Base-by-base conservation (phyloP, 306 rosid species). In the Dalbergia cochinchinensis region DNA sequence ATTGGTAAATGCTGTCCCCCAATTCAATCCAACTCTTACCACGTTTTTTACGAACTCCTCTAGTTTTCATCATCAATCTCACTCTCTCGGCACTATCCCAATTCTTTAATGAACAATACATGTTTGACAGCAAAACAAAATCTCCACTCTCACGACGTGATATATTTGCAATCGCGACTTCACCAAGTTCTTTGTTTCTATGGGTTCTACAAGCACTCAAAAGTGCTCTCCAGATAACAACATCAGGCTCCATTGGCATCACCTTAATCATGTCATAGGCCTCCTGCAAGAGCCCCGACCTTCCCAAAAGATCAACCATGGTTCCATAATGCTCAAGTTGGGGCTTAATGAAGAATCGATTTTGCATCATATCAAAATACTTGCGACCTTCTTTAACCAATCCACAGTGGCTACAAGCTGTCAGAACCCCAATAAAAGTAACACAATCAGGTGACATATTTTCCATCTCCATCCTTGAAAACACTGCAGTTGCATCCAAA, bases 21-120 rank as follows among this genome's bases (percentile, higher is more conserved):
- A 88, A 79, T 83, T 92, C 94, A 67, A 87, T 73, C 93, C 94
- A 90, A 72, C 97, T 90, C 83, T 84, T 88, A 33, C 91, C 97
- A 20, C 83, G 71, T 16, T 34, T 87, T 85, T 92, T 92, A 39
- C 68, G 86, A 80, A 92, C 83, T 53, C 97, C 88, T 64, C 80
- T 73, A 64, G 7, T 76, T 74, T 79, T 87, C 92, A 90, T 90
- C 85, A 51, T 48, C 31, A 71, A 84, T 69, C 97, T 86, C 68
- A 92, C 89, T 73, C 81, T 86, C 86, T 88, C 91, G 57, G 97
- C 89, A 67, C 82, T 68, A 39, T 85, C 85, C 97, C 97, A 92
- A 73, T 79, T 92, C 64, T 85, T 83, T 35, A 90, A 70, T 64
- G 91, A 87, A 84, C 97, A 90, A 73, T 90, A 92, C 77, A 84